These are phyloP conservation scores for Trichoderma pleuroti DNA, from an alignment of 2,329 filamentous ascomycete species.

Conservation along the genomic window DNA sequence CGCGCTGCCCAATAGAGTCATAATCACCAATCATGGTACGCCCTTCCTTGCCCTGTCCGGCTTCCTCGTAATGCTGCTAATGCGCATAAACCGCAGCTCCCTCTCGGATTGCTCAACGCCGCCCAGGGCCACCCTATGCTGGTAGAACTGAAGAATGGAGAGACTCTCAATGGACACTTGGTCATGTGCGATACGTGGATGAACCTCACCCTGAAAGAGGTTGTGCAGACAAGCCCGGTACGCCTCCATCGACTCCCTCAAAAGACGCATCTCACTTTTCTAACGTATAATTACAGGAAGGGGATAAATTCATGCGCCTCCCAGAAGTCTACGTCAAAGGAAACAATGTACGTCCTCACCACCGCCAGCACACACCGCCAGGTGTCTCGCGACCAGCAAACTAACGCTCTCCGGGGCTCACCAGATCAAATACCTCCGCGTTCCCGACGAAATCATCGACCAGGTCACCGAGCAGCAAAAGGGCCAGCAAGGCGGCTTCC, in stretches of 20 bases:
- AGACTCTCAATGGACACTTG: slow-evolving; percentile 93
- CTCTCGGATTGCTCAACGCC: slow-evolving; percentile 82
- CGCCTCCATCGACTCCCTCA: slow-evolving; percentile 23
- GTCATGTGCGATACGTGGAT: slow-evolving; percentile 99
- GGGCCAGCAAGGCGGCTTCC: slow-evolving; percentile 59
- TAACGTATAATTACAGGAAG: slow-evolving; percentile 53
- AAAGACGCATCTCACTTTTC: neutral
- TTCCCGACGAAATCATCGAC: slow-evolving; percentile 96
- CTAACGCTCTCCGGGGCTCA: neutral
- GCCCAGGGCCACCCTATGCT: slow-evolving; percentile 98
- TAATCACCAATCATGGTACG: slow-evolving; percentile 15
- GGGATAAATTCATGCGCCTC: slow-evolving; percentile 87
- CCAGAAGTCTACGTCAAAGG: slow-evolving; percentile 95
- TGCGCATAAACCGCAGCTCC: slow-evolving; percentile 47
- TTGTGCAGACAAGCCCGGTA: slow-evolving; percentile 89
- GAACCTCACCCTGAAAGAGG: slow-evolving; percentile 96
- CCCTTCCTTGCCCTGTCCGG: neutral
- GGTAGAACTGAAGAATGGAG: slow-evolving; percentile 94
- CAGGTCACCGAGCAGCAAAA: slow-evolving; percentile 89
- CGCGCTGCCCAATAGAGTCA: slow-evolving; percentile 7
- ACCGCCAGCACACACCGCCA: no score
- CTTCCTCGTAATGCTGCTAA: slow-evolving; percentile 3
- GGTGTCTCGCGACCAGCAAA: neutral
- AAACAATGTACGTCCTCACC: slow-evolving; percentile 71
- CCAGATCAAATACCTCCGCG: slow-evolving; percentile 97